phyloP scores from a whole-genome alignment of 2,329 filamentous ascomycete species.

The Conoideocrella luteorostrata region DNA sequence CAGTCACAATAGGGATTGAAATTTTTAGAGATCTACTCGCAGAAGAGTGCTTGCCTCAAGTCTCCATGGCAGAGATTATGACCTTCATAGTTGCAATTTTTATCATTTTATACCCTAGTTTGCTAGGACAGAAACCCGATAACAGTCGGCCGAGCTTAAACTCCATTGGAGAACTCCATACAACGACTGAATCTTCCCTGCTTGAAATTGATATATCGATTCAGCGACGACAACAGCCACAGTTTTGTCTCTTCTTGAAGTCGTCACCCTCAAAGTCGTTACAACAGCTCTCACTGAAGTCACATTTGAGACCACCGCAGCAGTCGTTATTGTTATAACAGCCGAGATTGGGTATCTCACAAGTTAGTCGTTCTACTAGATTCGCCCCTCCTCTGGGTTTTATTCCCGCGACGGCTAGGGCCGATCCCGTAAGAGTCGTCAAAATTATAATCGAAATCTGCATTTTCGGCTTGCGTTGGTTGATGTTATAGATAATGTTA shows the following conservation, averaged over 20 bases:
- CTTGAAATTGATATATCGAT: not conserved
- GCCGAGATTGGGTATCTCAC: not conserved
- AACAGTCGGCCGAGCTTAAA: constrained; percentile 1
- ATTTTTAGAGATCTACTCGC: not conserved
- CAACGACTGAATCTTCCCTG: not conserved
- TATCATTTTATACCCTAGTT: not conserved
- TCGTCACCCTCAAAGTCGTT: not conserved
- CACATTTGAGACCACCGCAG: not conserved
- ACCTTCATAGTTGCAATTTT: not conserved
- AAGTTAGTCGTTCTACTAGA: not conserved
- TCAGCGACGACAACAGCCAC: not conserved
- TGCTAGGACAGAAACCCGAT: not conserved
- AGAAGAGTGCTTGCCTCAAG: not conserved
- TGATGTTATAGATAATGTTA: not conserved
- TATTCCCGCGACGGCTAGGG: not conserved
- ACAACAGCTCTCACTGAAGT: not conserved
- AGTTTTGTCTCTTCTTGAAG: not conserved
- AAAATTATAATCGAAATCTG: not conserved
- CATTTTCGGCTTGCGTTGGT: not conserved
- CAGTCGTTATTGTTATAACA: not conserved
- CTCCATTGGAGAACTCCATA: not conserved
- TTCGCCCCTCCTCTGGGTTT: not conserved
- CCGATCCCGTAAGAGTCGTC: not conserved
- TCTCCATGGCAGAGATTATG: not conserved
- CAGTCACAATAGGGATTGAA: not conserved